Base-by-base conservation (phyloP, 2,329 filamentous ascomycete species). In the Apiospora marii region DNA sequence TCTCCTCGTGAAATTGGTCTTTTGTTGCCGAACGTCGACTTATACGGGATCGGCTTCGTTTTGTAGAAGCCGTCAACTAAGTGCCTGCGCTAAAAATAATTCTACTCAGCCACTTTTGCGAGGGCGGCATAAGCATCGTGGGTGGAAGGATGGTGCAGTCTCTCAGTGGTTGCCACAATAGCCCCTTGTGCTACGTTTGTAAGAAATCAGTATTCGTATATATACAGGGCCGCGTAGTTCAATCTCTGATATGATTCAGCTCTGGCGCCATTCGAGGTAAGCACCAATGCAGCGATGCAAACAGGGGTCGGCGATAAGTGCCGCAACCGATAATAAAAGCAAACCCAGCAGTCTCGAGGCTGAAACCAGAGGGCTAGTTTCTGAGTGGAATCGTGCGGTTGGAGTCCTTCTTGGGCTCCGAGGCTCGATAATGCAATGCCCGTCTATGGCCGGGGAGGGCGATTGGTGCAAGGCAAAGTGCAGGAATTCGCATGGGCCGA, bases 41-140 rank as follows among this genome's bases (percentile, higher is more conserved):
- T 64, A 41, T n/a, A 64, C 10, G 58, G 58, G 58, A 41, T 64
- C 58, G 34, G 34, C 30, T 64, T 64, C 58, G 58, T 64, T 64
- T 64, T 64, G 34, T 64, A 64, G 58, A 22, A 14, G 34, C 58
- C 19, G 58, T 41, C 16, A n/a, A 41, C 34, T 64, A 64, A n/a
- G 58, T 37, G 14, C 58, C 58, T 41, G 58, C 58, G 30, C 58
- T 64, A 64, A 64, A 64, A 41, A 64, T 64, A 41, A 64, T 14
- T 64, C 30, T 64, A 64, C 34, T 41, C 34, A 37, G 58, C 58
- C 34, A 37, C 19, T 64, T 41, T 64, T 41, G 58, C 1, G 58
- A 41, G 4, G 34, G 34, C 13, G 58, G 30, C 58, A 37, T 64
- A 41, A 64, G 58, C 58, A 64, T 64, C 58, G 58, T 64, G 58